Base-by-base conservation (phyloP, 1,284 basidiomycete species). In the Amylostereum chailletii region DNA sequence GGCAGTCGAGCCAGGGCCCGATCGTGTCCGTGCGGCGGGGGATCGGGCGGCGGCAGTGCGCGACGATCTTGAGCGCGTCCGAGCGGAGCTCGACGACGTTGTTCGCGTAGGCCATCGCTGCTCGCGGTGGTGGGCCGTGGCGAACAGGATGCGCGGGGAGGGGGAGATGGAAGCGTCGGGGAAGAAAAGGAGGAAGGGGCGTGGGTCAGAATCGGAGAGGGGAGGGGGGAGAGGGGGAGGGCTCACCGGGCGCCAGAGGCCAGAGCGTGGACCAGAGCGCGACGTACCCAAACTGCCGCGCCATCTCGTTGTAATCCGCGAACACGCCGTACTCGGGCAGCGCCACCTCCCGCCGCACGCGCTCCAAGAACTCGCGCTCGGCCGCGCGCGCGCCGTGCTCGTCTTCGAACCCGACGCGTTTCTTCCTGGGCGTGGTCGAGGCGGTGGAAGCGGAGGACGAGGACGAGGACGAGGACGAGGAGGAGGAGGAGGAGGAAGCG, bases 51-150 rank as follows among this genome's bases (percentile, higher is more conserved):
- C 92, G 79, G 46, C 82, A 77, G 62, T 96, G 94, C 10, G 85
- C 79, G 5, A 86, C 83, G 62, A 99, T 88, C 72, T 99, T 99
- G 75, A 95, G 87, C 1, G 95, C 94, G 64, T 99, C 96, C 1
- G 86, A 89, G 31, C 94, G 83, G 5, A 94, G 69, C 68, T 99
- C 96, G 57, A 99, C 72, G 65, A 93, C 81, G 66, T 96, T 95
- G 71, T 96, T 94, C 34, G 88, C 57, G 27, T 89, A 69, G 2
- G 85, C 81, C 80, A 87, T 85, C 5, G 79, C 79, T 82, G 60
- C 4, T 45, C 42, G 19, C 5, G 19, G 11, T 37, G 36, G 8
- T n/a, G 8, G 36, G 7, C 36, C 7, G 36, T 37, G 8, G 10
- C 38, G 9, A 49, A 42, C 27, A 8, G 47, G 10, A 19, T 8